Conservation (phyloP, 2,329 filamentous ascomycete species). For the Microdochium trichocladiopsis region DNA sequence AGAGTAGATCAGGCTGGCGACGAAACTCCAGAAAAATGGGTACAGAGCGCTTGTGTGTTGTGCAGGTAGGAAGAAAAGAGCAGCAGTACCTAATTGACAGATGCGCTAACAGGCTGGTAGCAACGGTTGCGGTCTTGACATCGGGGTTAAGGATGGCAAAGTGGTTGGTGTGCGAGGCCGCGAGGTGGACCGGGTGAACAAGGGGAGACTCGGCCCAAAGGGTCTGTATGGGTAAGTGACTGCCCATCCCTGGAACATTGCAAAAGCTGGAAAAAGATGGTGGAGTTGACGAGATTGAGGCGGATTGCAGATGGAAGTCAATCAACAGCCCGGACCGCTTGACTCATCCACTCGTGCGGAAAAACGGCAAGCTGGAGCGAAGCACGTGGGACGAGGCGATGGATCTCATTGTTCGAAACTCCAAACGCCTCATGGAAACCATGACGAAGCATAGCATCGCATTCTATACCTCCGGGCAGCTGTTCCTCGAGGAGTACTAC, state of each 20-base stretch:
- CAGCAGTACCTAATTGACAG: no score
- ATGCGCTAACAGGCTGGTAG: no score
- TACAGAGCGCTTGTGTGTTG: constrained; percentile 18
- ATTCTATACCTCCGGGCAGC: constrained; percentile 28
- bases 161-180: constrained; percentile 27
- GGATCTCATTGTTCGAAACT: constrained; percentile 21
- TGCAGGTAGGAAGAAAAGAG: no score
- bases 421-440: constrained; percentile 18
- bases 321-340: constrained; percentile 20
- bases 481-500: constrained; percentile 30
- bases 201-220: constrained; percentile 25
- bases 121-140: neutral
- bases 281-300: neutral
- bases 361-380: constrained; percentile 23
- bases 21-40: constrained; percentile 28
- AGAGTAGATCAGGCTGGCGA: constrained; percentile 19
- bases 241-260: neutral
- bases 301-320: constrained; percentile 19
- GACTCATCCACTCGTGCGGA: constrained; percentile 21
- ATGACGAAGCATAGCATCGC: constrained; percentile 27
- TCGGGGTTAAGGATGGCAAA: constrained; percentile 6
- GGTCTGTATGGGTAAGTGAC: constrained; percentile 20
- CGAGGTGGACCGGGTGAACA: constrained; percentile 22
- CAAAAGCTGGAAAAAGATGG: neutral
- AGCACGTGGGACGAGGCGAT: constrained; percentile 29